phyloP scores from a whole-genome alignment of 345 rosid genomes.

The Murraya paniculata region DNA sequence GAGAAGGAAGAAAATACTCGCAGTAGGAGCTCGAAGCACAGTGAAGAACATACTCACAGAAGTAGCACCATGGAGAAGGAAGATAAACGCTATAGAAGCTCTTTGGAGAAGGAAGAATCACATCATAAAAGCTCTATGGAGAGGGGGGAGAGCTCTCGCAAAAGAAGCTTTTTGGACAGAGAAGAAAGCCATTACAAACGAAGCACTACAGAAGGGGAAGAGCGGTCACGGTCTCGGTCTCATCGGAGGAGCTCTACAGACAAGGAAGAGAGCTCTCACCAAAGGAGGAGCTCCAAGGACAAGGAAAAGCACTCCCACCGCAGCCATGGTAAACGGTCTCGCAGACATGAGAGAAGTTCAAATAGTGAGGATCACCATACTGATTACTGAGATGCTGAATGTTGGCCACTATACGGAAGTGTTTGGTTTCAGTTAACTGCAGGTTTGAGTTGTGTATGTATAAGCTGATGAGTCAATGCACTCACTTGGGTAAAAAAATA shows the following conservation, averaged over 20 bases:
- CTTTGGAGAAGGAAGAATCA: constrained; percentile 27
- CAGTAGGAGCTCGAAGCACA: constrained; percentile 26
- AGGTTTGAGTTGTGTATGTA: background rate
- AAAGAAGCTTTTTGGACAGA: constrained; percentile 14
- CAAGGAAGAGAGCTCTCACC: constrained; percentile 19
- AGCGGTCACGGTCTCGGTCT: background rate
- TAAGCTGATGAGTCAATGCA: too few relatives aligned
- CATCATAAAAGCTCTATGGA: constrained; percentile 27
- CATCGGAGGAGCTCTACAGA: constrained; percentile 16
- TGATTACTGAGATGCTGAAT: constrained; percentile 1
- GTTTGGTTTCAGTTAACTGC: background rate
- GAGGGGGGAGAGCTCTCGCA: constrained; percentile 17
- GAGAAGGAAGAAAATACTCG: constrained; percentile 34
- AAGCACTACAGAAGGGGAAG: constrained; percentile 25
- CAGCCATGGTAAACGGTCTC: constrained; percentile 22
- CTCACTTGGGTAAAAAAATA: background rate
- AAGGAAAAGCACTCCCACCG: constrained; percentile 22
- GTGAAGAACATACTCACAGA: constrained; percentile 19
- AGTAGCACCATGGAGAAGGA: constrained; percentile 32
- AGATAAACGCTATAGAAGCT: constrained; percentile 27
- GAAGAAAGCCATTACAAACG: constrained; percentile 17
- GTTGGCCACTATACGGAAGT: background rate
- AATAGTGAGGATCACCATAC: constrained; percentile 19
- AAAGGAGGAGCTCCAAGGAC: constrained; percentile 31
- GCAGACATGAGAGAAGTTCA: constrained; percentile 20